Evolutionary conservation across 805 yeast genomes (phyloP), one percentile per base, ranked within the genome.

Genomic region (Myxozyma melibiosi): DNA sequence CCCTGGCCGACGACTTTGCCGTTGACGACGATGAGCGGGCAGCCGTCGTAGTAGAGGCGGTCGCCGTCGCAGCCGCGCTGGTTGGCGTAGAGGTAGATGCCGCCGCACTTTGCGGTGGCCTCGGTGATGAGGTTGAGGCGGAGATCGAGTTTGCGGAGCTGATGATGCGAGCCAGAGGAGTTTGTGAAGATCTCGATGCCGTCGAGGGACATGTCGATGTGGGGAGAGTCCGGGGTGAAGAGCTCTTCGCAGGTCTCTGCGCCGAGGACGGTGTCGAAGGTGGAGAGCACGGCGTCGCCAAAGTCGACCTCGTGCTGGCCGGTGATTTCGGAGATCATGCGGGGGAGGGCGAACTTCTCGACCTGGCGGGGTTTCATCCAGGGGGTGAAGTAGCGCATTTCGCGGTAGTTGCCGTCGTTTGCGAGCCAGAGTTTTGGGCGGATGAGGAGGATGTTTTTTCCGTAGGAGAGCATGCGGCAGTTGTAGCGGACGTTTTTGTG

Each of bases 11-110:
- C 85, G 61, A 95, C 85, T 60, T 84, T 75, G 34, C 99, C 99
- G 70, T 95, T 94, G 44, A 91, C 88, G 5, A 90, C 90, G 69
- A 95, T 94, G 67, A 90, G 76, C 0, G 99, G 97, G 76, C 97
- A 89, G 0, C 99, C 99, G 71, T 94, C 99, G 69, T 94, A 94
- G 73, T 94, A 94, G 42, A 94, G 74, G 57, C 99, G 79, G 70
- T 95, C 99, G 65, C 99, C 99, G 71, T 94, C 99, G 71, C 99
- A 94, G 2, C 99, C 99, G 64, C 87, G 84, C 74, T 95, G 99
- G 73, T 94, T 94, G 16, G 98, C 82, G 67, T 94, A 94, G 47
- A 94, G 75, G 67, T 94, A 94, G 27, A 94, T 83, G 34, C 99
- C 99, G 51, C 99, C 99, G 70, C 97, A 91, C 73, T 94, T 90